Base-by-base conservation (phyloP, 2,329 filamentous ascomycete genomes). In the Madurella fahalii region DNA sequence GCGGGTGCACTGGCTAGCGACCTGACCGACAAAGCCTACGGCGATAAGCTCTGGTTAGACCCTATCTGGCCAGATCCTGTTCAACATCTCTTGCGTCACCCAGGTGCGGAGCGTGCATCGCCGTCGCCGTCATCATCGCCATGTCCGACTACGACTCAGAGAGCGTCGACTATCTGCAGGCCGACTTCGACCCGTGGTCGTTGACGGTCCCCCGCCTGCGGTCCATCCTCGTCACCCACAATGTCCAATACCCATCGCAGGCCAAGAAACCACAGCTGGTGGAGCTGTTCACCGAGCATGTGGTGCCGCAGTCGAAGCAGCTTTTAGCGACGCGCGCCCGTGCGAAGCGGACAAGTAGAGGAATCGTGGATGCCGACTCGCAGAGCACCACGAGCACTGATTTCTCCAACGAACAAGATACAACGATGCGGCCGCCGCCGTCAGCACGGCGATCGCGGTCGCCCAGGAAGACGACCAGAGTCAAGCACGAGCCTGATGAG, bases 241-340 rank as follows among this genome's bases (percentile, higher is more conserved):
- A 91, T 68, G 77, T 97, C 65, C 75, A 84, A 39, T 97, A 96
- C 68, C 87, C 92, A 5, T 86, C 90, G 0, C 92, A 86, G 4
- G 91, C 94, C 12, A 99, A 97, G 75, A 99, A 99, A 75, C 76
- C 84, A 0, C 87, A 95, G 67, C 83, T 99, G 18, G 79, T 99
- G 57, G 84, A 88, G 8, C 83, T 97, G 45, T 91, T 99, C 72
- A 85, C 87, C 67, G 78, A 87, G 32, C 77, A 94, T 59, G 81
- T 99, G 30, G 74, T 89, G 4, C 88, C 93, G 0, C 86, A 93
- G 64, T 86, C 90, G 2, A 82, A 82, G 61, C 89, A 87, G 71
- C 81, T 97, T 20, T 78, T 95, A 32, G 81, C 82, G 12, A 84
- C 87, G 50, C 84, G 88, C 64, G 85, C 88, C 41, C 82, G 85